phyloP scores from a whole-genome alignment of 1,284 basidiomycete species.

The Trichosporon sp. region DNA sequence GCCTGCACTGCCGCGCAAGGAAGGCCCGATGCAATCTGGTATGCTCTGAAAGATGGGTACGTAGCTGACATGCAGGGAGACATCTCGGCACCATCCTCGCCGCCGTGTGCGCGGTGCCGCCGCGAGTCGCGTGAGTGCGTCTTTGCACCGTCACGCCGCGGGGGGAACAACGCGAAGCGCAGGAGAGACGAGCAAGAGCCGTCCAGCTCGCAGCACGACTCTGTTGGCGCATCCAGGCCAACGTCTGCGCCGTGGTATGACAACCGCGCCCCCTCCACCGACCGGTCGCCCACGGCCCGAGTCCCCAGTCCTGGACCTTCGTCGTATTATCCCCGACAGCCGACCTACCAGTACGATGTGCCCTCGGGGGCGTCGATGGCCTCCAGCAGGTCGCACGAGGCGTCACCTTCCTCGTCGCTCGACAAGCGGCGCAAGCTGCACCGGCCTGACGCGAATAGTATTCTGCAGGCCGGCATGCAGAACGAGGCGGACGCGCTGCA shows the following conservation, averaged over 20 bases:
- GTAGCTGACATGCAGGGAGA: slow-evolving; percentile 37
- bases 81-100: slow-evolving; percentile 49
- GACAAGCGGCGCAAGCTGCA: slow-evolving; percentile 21
- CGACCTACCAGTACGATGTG: slow-evolving; percentile 20
- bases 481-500: slow-evolving; percentile 49
- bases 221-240: neutral
- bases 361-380: slow-evolving; percentile 34
- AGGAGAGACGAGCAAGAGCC: slow-evolving; percentile 16
- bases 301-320: neutral
- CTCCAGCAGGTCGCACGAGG: neutral
- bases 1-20: slow-evolving; percentile 39
- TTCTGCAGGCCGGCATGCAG: slow-evolving; percentile 49
- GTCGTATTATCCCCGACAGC: neutral
- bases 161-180: slow-evolving; percentile 42
- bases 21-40: slow-evolving; percentile 46
- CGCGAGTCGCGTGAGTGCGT: slow-evolving; percentile 51
- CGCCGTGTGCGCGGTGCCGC: slow-evolving; percentile 50
- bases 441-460: slow-evolving; percentile 34
- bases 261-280: neutral
- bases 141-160: slow-evolving; percentile 45
- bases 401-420: slow-evolving; percentile 18
- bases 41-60: neutral
- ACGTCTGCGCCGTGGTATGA: neutral
- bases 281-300: neutral
- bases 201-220: neutral